Base-by-base conservation (phyloP, 2,329 filamentous ascomycete species). In the Colletotrichum tanaceti region DNA sequence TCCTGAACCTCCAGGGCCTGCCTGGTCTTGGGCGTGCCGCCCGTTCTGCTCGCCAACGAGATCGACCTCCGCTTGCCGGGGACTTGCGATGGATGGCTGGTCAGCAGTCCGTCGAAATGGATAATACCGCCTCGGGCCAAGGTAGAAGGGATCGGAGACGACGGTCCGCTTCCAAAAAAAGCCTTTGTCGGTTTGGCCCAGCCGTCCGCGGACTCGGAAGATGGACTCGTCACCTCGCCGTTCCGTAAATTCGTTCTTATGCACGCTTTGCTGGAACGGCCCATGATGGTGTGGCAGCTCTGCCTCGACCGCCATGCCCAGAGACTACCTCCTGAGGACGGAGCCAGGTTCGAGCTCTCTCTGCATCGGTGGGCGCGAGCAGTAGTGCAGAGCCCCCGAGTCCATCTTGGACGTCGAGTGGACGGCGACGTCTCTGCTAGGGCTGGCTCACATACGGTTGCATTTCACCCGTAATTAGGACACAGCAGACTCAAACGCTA, bases 1-100 rank as follows among this genome's bases (percentile, higher is more conserved):
- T 63, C 43, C 58, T 58, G 43, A 63, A 58, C 32, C 52, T 63
- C n/a, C 61, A 63, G 46, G 58, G n/a, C n/a, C n/a, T n/a, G 52
- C 22, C 43, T 63, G 20, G 61, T 63, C 24, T 63, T 63, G 32
- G 46, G 58, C 20, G 52, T 49, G n/a, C 61, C 61, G 10, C 61
- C 61, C 5, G 50, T 63, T 7, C 24, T 58, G 20, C 22, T 63
- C 10, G 41, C 41, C 6, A 64, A 64, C 16, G 53, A 58, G 18
- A 50, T 58, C 16, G 24, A 57, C 11, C 44, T 64, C 3, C 35
- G 35, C 16, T 32, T 58, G 20, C 61, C 44, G 20, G 54, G 41
- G 9, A 43, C 53, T 14, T 64, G 52, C 35, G 35, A 58, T 22
- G 53, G 58, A 22, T 64, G 61, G 44, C 18, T 41, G 13, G 61